phyloP scores from a whole-genome alignment of 2,329 filamentous ascomycete species.

The Purpureocillium takamizusanense region DNA sequence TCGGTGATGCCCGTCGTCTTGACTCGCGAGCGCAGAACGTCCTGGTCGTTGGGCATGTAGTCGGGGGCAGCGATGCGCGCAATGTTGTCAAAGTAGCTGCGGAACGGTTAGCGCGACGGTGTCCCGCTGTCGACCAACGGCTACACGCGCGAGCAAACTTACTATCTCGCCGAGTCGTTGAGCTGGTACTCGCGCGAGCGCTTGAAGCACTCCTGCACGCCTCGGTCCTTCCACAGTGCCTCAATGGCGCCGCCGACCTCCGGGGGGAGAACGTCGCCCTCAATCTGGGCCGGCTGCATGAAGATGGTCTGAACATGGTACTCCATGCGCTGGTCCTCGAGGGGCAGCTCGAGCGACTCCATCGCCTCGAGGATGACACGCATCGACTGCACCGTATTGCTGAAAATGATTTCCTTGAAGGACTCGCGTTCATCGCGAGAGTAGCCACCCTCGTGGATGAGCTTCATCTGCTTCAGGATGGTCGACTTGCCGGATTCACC shows the following conservation, averaged over 20 bases:
- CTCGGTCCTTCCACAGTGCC: constrained; percentile 84
- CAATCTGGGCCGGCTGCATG: constrained; percentile 95
- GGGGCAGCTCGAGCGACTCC: constrained; percentile 65
- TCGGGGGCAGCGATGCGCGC: constrained; percentile 82
- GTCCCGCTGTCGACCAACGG: neutral
- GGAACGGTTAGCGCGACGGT: constrained; percentile 20
- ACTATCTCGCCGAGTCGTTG: constrained; percentile 96
- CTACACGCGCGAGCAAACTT: constrained; percentile 11
- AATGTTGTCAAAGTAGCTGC: constrained; percentile 91
- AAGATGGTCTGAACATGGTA: constrained; percentile 98
- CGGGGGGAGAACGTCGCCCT: constrained; percentile 86
- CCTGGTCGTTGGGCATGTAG: constrained; percentile 92
- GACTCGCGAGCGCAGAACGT: constrained; percentile 90
- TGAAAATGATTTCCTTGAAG: constrained; percentile 65
- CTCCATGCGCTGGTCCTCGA: constrained; percentile 87
- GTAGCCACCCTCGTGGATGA: constrained; percentile 98
- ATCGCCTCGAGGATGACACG: constrained; percentile 61
- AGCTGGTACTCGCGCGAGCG: constrained; percentile 91
- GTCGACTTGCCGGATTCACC: constrained; percentile 94
- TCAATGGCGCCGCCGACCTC: constrained; percentile 92
- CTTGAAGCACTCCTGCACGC: constrained; percentile 93
- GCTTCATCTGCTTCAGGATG: constrained; percentile 99
- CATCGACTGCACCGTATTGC: constrained; percentile 62
- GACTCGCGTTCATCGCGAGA: constrained; percentile 75
- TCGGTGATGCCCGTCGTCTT: constrained; percentile 97